A percentile compares a stretch with the other conserved stretches of the same genome.
These are phyloP conservation scores for Talaromyces ruber DNA, from an alignment of 495 filamentous ascomycete genomes.

Conservation along the genomic window DNA sequence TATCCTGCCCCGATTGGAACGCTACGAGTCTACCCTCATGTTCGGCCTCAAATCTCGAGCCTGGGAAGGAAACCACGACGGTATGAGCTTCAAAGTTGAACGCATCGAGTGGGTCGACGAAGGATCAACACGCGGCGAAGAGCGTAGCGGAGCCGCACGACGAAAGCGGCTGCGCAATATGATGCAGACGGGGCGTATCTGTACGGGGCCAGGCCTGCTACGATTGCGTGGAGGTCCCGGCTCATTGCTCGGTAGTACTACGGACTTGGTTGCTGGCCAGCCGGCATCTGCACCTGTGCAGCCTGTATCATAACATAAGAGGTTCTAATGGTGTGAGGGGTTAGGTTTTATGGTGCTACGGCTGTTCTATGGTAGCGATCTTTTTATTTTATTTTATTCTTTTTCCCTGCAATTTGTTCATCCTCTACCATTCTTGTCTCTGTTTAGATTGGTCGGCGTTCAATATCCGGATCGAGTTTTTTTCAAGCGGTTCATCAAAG, in stretches of 20 bases:
- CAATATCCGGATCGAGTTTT: neutral
- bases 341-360: neutral
- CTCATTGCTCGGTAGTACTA: constrained; percentile 18
- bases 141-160: constrained; percentile 52
- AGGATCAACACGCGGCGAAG: constrained; percentile 53
- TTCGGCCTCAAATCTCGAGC: constrained; percentile 73
- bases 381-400: too few species aligned
- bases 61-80: constrained; percentile 66
- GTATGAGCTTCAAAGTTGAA: constrained; percentile 78
- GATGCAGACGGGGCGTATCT: constrained; percentile 39
- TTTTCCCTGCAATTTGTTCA: neutral
- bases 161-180: constrained; percentile 48
- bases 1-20: constrained; percentile 68
- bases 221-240: constrained; percentile 29
- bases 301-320: constrained; percentile 1
- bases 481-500: neutral
- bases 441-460: neutral
- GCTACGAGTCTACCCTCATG: constrained; percentile 62
- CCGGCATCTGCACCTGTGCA: constrained; percentile 3
- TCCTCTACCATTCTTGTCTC: neutral
- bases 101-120: constrained; percentile 77
- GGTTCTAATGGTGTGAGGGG: neutral
- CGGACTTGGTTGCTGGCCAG: neutral
- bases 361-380: neutral
- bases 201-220: constrained; percentile 35